Evolutionary conservation across 768 basidiomycete species (phyloP).

Genomic region (Tulasnella sp.): DNA sequence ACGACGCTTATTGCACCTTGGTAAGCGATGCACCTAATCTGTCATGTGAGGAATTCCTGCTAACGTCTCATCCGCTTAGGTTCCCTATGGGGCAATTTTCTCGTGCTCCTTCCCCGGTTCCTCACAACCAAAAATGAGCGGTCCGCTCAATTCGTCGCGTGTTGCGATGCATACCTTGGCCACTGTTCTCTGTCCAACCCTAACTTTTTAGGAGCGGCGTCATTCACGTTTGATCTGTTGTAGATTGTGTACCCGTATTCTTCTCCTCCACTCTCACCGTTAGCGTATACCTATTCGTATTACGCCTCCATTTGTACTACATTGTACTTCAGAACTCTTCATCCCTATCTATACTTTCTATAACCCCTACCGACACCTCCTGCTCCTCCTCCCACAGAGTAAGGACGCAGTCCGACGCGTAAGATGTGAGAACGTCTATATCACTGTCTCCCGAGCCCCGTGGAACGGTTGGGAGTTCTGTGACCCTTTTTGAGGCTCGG

Average conservation of each 20-base stretch:
- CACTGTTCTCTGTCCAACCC: neutral
- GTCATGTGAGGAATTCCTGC: neutral
- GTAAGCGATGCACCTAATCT: neutral
- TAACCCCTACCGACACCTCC: conserved; percentile 50
- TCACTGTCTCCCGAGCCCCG: neutral
- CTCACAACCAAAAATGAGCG: conserved; percentile 16
- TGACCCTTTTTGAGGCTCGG: conserved; percentile 40
- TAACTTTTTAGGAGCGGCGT: neutral
- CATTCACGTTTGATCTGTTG: neutral
- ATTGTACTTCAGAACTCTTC: conserved; percentile 43
- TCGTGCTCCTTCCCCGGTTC: conserved; percentile 25
- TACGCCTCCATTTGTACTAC: conserved; percentile 13
- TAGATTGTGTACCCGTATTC: neutral
- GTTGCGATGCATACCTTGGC: neutral
- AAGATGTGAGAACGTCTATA: conserved; percentile 37
- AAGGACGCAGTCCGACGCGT: conserved; percentile 45
- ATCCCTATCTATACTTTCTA: conserved; percentile 46
- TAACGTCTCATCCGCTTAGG: conserved; percentile 2
- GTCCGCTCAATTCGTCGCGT: neutral
- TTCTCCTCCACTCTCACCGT: neutral
- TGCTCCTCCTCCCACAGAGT: conserved; percentile 61
- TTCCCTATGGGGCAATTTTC: conserved; percentile 29
- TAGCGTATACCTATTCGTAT: conserved; percentile 8
- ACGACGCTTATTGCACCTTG: conserved; percentile 28
- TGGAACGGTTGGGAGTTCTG: neutral